Evolutionary conservation across 768 basidiomycete species (phyloP), one percentile per base, ranked within the genome.

Genomic region (Pleurotus citrinopileatus): DNA sequence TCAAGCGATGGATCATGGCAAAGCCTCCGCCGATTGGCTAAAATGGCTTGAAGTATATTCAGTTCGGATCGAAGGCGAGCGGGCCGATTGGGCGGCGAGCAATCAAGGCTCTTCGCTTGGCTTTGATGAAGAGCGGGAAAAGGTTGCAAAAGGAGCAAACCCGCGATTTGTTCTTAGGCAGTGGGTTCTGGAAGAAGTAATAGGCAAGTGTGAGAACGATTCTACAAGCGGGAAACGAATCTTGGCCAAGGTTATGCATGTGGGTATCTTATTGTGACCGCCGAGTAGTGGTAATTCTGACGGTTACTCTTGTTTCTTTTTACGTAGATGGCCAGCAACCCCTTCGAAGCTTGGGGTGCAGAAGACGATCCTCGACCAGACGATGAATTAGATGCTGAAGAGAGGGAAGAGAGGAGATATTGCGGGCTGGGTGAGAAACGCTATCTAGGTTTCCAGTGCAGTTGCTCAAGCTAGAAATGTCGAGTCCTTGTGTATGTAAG

Each of bases 121-220:
- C 15, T 53, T 37, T 29, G 79, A 82, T 44, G 70, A 57, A 1
- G 77, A 77, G 56, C 71, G 86, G 48, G 68, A 74, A 55, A 67
- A 63, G 12, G 82, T 75, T 29, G 79, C 82, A 72, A 77, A 73
- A 57, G 66, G 58, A 20, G 83, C 77, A 25, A 99, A 99, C 65
- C 97, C 97, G 15, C 77, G 94, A 29, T 98, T 99, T 69, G 85
- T 96, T 28, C 69, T 98, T 55, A 76, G 97, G 56, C 97, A 98
- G 69, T 98, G 97, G 97, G 73, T 98, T 7, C 75, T 99, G 28
- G 94, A 98, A 66, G 95, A 98, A 63, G 87, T 91, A 20, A 98
- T 98, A 64, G 69, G 71, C 57, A 80, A 80, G 58, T 80, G 93
- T 1, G 89, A 94, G 64, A 69, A 70, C 55, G 89, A 94, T 61